These are phyloP conservation scores for Coniochaeta sp. DNA, from an alignment of 2,329 filamentous ascomycete genomes.

Conservation along the genomic window DNA sequence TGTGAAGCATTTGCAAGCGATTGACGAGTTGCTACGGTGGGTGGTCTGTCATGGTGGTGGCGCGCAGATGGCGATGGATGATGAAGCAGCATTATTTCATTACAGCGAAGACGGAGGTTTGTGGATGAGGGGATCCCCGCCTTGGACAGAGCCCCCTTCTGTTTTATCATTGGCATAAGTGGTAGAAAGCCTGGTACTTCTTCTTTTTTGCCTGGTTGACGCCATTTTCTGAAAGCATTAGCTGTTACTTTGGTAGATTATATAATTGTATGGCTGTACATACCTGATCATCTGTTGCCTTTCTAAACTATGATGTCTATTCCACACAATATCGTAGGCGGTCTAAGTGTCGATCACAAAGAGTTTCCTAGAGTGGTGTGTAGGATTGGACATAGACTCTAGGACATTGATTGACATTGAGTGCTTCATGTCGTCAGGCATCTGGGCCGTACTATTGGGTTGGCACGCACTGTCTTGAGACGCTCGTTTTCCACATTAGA, in stretches of 20 bases:
- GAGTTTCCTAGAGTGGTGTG: no score
- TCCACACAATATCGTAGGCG: no score
- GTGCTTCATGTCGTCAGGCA: no score
- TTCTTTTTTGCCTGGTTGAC: background rate
- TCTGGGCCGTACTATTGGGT: background rate
- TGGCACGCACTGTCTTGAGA: no score
- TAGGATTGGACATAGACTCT: no score
- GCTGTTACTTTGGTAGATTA: background rate
- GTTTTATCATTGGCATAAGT: background rate
- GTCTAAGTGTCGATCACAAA: no score
- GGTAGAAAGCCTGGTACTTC: background rate
- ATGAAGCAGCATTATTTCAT: background rate
- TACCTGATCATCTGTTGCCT: background rate
- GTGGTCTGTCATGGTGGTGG: no score
- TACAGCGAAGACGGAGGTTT: background rate
- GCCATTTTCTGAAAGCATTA: background rate
- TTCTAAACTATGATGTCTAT: background rate
- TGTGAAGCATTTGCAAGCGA: no score
- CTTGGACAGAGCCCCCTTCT: background rate
- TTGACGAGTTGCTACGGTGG: no score
- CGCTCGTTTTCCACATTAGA: background rate
- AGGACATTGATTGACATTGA: no score
- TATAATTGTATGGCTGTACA: background rate
- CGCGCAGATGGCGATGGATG: background rate
- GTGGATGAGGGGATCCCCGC: no score